A percentile compares a stretch with the other conserved stretches of the same genome.
These are phyloP conservation scores for Tulasnella sp. DNA, from an alignment of 768 basidiomycete species.

Conservation along the genomic window DNA sequence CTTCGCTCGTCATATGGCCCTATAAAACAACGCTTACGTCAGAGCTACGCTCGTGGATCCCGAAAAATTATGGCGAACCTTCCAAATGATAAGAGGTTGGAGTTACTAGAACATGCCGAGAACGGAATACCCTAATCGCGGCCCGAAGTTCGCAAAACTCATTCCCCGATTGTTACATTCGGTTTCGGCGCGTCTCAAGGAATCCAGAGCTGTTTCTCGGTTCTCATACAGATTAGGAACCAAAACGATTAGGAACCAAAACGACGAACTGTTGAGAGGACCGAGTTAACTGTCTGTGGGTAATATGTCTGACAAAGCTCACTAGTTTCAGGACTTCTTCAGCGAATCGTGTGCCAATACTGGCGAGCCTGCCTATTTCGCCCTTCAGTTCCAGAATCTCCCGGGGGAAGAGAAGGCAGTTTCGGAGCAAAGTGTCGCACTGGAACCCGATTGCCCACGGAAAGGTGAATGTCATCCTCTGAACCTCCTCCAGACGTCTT, in stretches of 20 bases:
- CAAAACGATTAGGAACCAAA: no score
- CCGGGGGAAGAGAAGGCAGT: conserved; percentile 57
- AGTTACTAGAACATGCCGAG: conserved; percentile 69
- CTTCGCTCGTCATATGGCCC: conserved; percentile 21
- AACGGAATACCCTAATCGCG: conserved; percentile 47
- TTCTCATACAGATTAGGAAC: not conserved
- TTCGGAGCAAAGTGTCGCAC: conserved; percentile 63
- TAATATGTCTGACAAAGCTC: conserved; percentile 49
- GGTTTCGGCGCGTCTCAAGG: conserved; percentile 44
- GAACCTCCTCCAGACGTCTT: conserved; percentile 47
- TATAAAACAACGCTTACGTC: not conserved
- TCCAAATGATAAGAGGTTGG: conserved; percentile 70
- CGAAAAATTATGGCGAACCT: conserved; percentile 38
- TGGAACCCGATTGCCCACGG: conserved; percentile 74
- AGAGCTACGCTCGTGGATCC: no score
- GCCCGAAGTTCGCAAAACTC: not conserved
- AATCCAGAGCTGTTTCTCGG: conserved; percentile 42
- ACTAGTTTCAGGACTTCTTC: conserved; percentile 39
- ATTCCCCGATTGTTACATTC: conserved; percentile 21
- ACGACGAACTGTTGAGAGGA: not conserved
- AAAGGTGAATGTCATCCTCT: conserved; percentile 44
- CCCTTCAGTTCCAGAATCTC: conserved; percentile 42
- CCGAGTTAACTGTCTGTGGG: not conserved
- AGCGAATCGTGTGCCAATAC: conserved; percentile 44
- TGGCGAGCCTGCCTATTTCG: conserved; percentile 40